Evolutionary conservation across 169 alveolate species (phyloP).

Genomic region (Cryptosporidium andersoni): DNA sequence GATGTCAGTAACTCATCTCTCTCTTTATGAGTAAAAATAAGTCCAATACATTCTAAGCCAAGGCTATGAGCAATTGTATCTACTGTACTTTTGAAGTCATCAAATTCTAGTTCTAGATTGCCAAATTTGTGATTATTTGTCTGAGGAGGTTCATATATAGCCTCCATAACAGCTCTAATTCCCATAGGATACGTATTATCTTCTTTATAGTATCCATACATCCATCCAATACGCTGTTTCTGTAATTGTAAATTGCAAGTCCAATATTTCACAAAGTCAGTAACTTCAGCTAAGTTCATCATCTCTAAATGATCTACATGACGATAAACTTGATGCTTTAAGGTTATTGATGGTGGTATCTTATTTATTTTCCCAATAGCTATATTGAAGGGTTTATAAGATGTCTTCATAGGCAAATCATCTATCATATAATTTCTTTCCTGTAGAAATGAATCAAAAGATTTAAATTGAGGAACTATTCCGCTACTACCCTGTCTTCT

Average conservation of each 20-base stretch:
- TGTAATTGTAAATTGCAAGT: conserved; percentile 83
- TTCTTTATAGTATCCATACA: conserved; percentile 97
- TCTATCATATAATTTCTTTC: conserved; percentile 78
- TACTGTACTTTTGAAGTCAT: conserved; percentile 79
- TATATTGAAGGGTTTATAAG: conserved; percentile 74
- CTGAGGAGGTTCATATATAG: conserved; percentile 96
- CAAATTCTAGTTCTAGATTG: conserved; percentile 55
- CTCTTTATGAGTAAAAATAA: conserved; percentile 93
- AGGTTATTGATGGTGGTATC: conserved; percentile 94
- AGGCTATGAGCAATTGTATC: conserved; percentile 91
- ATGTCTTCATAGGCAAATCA: conserved; percentile 80
- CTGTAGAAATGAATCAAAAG: conserved; percentile 83
- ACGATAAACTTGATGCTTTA: conserved; percentile 93
- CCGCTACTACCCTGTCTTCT: conserved; percentile 1
- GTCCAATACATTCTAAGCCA: conserved; percentile 94
- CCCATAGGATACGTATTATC: conserved; percentile 96
- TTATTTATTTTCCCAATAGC: conserved; percentile 79
- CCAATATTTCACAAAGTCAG: conserved; percentile 93
- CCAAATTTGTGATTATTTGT: conserved; percentile 79
- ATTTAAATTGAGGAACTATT: conserved; percentile 78
- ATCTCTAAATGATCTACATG: conserved; percentile 97
- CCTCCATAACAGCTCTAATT: conserved; percentile 96
- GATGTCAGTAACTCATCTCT: conserved; percentile 92
- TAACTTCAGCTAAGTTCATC: conserved; percentile 94
- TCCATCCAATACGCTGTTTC: conserved; percentile 93